Evolutionary conservation across 176 grass and related monocot species (phyloP).

Genomic region (Chrysopogon serrulatus): DNA sequence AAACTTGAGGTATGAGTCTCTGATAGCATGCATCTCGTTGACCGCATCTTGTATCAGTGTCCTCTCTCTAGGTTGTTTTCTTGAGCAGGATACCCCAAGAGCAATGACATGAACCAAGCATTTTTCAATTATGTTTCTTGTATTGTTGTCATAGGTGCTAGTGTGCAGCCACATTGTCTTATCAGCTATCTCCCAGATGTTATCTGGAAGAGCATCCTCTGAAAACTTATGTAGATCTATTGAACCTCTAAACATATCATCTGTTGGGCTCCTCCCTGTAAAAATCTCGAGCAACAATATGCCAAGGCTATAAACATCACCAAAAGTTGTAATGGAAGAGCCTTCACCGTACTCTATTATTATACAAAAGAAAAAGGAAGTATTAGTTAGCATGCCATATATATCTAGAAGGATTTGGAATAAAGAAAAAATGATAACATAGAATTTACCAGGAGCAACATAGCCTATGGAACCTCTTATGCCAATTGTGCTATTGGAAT

Average conservation of each 20-base stretch:
- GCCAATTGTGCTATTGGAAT: slow-evolving; percentile 15
- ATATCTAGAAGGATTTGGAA: not conserved
- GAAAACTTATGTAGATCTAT: not conserved
- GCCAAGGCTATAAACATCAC: slow-evolving; percentile 28
- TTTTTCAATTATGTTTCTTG: not conserved
- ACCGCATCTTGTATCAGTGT: not conserved
- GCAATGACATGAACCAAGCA: not conserved
- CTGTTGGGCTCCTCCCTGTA: not conserved
- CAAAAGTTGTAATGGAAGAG: not conserved
- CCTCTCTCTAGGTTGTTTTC: not conserved
- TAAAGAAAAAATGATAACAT: not conserved
- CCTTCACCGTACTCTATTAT: slow-evolving; percentile 28
- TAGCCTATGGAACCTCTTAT: slow-evolving; percentile 42
- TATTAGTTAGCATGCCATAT: not conserved
- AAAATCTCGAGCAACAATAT: slow-evolving; percentile 40
- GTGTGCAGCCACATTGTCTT: not conserved
- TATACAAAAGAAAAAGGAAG: not conserved
- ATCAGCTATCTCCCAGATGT: not conserved
- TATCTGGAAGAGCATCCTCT: not conserved
- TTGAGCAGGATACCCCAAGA: not conserved
- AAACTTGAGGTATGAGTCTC: not conserved
- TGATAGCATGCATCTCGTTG: not conserved
- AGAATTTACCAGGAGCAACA: not conserved
- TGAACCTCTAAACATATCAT: not conserved
- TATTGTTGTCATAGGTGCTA: not conserved